phyloP scores from a whole-genome alignment of 2,329 filamentous ascomycete genomes.

The Rutstroemia sp. region DNA sequence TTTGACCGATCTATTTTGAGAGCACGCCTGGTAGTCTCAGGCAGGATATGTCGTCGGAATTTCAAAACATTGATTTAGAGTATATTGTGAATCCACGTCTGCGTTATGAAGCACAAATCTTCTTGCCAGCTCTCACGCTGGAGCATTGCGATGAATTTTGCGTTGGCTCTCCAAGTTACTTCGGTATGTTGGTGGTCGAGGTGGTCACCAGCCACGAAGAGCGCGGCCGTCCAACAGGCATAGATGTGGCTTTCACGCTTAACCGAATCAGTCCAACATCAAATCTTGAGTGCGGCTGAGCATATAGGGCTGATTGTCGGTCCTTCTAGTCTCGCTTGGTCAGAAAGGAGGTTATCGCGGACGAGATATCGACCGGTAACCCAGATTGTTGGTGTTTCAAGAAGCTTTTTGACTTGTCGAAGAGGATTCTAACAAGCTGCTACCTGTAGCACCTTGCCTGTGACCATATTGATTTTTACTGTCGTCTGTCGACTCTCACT shows the following conservation, averaged over 20 bases:
- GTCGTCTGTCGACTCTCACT: background rate
- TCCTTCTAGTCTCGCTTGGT: background rate
- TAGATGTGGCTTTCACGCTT: background rate
- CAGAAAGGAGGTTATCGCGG: background rate
- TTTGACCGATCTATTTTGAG: background rate
- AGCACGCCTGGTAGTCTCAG: background rate
- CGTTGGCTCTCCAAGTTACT: too few relatives aligned
- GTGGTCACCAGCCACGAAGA: too few relatives aligned
- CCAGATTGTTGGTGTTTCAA: slow-evolving; percentile 5
- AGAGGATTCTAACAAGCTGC: background rate
- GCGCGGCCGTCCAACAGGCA: too few relatives aligned
- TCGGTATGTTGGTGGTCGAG: too few relatives aligned
- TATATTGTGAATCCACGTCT: background rate
- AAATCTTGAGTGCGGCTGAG: background rate
- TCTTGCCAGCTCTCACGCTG: too few relatives aligned
- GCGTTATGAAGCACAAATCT: background rate
- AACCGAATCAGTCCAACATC: background rate
- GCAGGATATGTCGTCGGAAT: background rate
- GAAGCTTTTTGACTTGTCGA: background rate
- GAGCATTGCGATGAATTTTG: too few relatives aligned
- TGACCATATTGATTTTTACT: background rate
- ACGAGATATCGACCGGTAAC: background rate
- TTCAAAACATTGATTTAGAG: too few relatives aligned
- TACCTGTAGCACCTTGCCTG: background rate
- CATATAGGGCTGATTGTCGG: background rate